Evolutionary conservation across 352 stramenopile genomes (phyloP).

Genomic region (Pythium angustatum): DNA sequence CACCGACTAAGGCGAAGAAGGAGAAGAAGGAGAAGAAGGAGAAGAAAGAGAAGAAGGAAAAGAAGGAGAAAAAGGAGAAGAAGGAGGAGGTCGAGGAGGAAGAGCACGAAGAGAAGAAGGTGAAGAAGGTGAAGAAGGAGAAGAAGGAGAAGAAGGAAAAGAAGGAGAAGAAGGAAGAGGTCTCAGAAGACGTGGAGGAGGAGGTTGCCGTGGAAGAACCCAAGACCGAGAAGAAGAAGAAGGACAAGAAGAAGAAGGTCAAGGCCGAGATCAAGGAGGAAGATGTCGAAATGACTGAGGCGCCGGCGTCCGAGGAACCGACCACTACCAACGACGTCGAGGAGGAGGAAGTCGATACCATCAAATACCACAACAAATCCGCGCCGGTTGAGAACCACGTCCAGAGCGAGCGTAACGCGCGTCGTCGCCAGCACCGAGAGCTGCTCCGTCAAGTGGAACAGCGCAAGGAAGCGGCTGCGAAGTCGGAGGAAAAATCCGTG

Average conservation of each 20-base stretch:
- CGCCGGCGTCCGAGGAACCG: not conserved
- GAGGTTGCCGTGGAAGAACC: slow-evolving; percentile 20
- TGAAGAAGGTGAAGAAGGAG: slow-evolving; percentile 31
- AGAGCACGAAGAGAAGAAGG: slow-evolving; percentile 28
- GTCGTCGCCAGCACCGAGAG: slow-evolving; percentile 74
- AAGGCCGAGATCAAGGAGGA: slow-evolving; percentile 11
- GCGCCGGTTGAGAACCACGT: slow-evolving; percentile 31
- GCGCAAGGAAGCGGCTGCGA: slow-evolving; percentile 59
- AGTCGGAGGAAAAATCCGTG: slow-evolving; percentile 63
- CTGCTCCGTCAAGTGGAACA: slow-evolving; percentile 69
- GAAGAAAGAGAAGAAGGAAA: slow-evolving; percentile 14
- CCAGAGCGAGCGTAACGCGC: slow-evolving; percentile 81
- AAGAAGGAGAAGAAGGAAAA: slow-evolving; percentile 25
- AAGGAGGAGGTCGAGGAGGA: too few species aligned
- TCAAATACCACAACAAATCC: slow-evolving; percentile 35
- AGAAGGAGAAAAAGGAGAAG: slow-evolving; percentile 5
- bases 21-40: slow-evolving; percentile 19
- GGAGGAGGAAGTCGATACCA: slow-evolving; percentile 25
- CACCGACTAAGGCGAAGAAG: slow-evolving; percentile 26
- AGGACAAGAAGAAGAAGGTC: slow-evolving; percentile 33
- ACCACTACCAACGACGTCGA: slow-evolving; percentile 12
- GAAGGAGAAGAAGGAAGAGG: slow-evolving; percentile 32
- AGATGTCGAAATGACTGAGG: slow-evolving; percentile 5
- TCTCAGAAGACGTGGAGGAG: slow-evolving; percentile 13
- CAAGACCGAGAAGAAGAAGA: slow-evolving; percentile 19